phyloP scores from a whole-genome alignment of 2,329 filamentous ascomycete species.

The Neopestalotiopsis clavispora region DNA sequence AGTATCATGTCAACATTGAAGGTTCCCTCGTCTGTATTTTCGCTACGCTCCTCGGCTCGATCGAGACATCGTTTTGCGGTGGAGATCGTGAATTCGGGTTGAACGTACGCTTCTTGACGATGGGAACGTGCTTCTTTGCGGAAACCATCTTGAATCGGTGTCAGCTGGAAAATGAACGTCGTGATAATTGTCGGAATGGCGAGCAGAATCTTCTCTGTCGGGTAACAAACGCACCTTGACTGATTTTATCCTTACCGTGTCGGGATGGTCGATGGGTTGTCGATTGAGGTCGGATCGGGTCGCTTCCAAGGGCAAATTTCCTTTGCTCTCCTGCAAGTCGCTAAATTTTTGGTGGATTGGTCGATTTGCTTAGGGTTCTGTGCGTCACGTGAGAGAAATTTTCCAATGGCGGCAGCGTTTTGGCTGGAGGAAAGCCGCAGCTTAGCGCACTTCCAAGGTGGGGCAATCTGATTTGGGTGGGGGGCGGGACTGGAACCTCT shows the following conservation, averaged over 20 bases:
- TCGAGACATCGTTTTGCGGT: conserved; percentile 3
- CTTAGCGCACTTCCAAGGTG: neutral
- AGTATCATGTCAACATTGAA: conserved; percentile 43
- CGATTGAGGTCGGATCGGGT: conserved; percentile 9
- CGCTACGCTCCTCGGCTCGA: conserved; percentile 5
- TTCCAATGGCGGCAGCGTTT: neutral
- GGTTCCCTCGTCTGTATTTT: neutral
- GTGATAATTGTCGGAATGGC: neutral
- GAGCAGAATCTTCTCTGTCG: neutral
- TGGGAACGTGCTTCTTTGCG: conserved; percentile 98
- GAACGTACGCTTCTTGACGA: conserved; percentile 99
- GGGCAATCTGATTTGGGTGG: neutral
- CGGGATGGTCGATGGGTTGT: conserved; percentile 12
- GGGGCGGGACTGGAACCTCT: neutral
- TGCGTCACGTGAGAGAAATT: conserved; percentile 10
- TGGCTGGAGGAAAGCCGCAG: neutral
- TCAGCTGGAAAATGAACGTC: neutral
- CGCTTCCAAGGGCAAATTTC: conserved; percentile 11
- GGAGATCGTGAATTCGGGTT: conserved; percentile 25
- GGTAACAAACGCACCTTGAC: conserved; percentile 18
- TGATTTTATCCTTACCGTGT: conserved; percentile 19
- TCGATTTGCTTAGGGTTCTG: conserved; percentile 10
- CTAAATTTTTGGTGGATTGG: conserved; percentile 14
- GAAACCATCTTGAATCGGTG: conserved; percentile 79
- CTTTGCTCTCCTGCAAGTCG: conserved; percentile 7